Base-by-base conservation (phyloP, 2,329 filamentous ascomycete species). In the Hirsutella thompsonii region DNA sequence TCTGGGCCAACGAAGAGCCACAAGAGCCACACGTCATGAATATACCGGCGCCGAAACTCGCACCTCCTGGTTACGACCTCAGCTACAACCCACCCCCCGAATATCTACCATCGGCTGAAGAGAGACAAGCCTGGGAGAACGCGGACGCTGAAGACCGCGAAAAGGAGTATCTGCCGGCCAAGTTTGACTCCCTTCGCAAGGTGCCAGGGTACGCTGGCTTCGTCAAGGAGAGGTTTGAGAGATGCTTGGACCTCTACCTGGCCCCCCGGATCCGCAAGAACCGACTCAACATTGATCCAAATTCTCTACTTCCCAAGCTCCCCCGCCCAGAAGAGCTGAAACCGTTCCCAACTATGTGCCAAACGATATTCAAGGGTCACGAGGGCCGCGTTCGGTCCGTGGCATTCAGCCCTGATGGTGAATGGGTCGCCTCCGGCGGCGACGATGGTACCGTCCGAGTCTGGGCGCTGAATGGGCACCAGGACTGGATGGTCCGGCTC, bases 81-180 rank as follows among this genome's bases (percentile, higher is more conserved):
- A 94, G 87, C 55, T 96, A 98, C 60, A 94, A 96, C 61, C 92
- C 92, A 20, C 92, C 93, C 38, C 76, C 83, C 4, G 92, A 98
- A 66, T 98, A 96, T 58, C 68, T 98, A 2, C 93, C 90, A 1
- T 83, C 85, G 41, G 77, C 82, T 54, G 79, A 84, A 32, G 92
- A 98, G 66, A 85, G 74, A 58, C 79, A 84, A 49, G 74, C 74
- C 13, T 98, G 92, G 92, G 79, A 94, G 54, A 76, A 83, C 40
- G 70, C 76, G 20, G 90, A 96, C 47, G 83, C 86, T 2, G 92
- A 96, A 58, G 92, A 98, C 47, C 74, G 89, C 42, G 86, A 94
- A 52, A 88, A 81, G 56, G 84, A 94, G 38, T 98, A 87, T 53
- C 64, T 98, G 28, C 86, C 93, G 2, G 78, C 78, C 44, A 80